Conservation (phyloP, 2,329 filamentous ascomycete genomes). For the Ophiostoma tasmaniense region DNA sequence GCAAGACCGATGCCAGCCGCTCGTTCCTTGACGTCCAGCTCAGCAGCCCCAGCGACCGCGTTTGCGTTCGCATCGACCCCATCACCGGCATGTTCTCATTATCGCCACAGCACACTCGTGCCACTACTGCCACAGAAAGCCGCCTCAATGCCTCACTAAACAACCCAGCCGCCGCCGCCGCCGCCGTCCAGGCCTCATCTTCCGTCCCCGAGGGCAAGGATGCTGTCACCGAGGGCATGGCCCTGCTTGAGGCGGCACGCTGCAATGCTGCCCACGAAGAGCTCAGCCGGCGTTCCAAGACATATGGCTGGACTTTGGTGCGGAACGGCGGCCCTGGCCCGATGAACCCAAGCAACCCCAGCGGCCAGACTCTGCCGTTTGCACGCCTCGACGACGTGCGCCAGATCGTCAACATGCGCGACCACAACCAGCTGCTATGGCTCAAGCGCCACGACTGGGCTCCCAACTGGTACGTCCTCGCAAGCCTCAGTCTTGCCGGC, state of each 20-base stretch:
- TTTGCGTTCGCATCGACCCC: conserved; percentile 62
- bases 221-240: conserved; percentile 48
- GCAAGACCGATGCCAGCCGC: conserved; percentile 53
- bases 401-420: conserved; percentile 53
- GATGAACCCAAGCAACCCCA: conserved; percentile 18
- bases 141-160: conserved; percentile 46
- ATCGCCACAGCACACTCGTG: conserved; percentile 53
- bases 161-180: neutral
- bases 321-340: conserved; percentile 28
- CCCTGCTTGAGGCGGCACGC: conserved; percentile 52
- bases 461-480: conserved; percentile 59
- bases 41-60: conserved; percentile 46
- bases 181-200: neutral
- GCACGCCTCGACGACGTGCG: conserved; percentile 46
- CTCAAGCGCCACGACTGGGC: conserved; percentile 66
- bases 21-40: conserved; percentile 63
- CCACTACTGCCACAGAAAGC: conserved; percentile 50
- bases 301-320: conserved; percentile 54
- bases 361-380: conserved; percentile 26
- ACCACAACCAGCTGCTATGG: conserved; percentile 57
- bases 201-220: conserved; percentile 32
- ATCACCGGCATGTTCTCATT: conserved; percentile 70
- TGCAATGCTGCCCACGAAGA: conserved; percentile 54
- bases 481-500: conserved; percentile 61
- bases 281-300: conserved; percentile 50